Percentiles rank a stretch among this genome's conserved stretches.
These are phyloP conservation scores for Backusella psychrophila DNA, from an alignment of 192 early-diverging fungal genomes.

Conservation along the genomic window DNA sequence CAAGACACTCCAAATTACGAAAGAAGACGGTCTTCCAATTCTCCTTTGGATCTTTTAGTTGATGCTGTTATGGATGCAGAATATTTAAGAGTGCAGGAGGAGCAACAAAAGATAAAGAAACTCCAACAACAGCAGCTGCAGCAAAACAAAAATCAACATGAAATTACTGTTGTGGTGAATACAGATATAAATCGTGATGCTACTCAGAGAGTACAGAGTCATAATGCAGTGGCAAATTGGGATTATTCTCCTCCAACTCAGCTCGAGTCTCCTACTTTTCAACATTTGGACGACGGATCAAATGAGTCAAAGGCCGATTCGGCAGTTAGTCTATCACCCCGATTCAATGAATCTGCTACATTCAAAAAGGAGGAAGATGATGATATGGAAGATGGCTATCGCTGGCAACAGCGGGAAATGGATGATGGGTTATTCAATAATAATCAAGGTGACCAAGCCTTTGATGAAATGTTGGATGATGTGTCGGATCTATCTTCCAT, in stretches of 20 bases:
- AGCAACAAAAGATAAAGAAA: not conserved
- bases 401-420: not conserved
- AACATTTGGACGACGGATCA: not conserved
- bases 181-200: conserved; percentile 8
- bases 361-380: conserved; percentile 13
- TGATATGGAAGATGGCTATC: not conserved
- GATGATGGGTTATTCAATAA: conserved; percentile 6
- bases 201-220: not conserved
- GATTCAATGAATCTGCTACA: not conserved
- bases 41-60: conserved; percentile 14
- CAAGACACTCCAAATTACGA: not conserved
- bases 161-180: conserved; percentile 10
- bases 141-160: not conserved
- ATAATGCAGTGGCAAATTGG: not conserved
- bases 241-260: not conserved
- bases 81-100: conserved; percentile 14
- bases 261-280: not conserved
- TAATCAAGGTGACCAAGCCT: not conserved
- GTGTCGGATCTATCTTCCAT: conserved; percentile 26
- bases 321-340: conserved; percentile 13
- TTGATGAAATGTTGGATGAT: conserved; percentile 27
- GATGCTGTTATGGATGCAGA: conserved; percentile 25
- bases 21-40: not conserved
- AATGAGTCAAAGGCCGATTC: conserved; percentile 20
- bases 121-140: not conserved